phyloP scores from a whole-genome alignment of 208 protist species.

The Strigomonas oncopelti region DNA sequence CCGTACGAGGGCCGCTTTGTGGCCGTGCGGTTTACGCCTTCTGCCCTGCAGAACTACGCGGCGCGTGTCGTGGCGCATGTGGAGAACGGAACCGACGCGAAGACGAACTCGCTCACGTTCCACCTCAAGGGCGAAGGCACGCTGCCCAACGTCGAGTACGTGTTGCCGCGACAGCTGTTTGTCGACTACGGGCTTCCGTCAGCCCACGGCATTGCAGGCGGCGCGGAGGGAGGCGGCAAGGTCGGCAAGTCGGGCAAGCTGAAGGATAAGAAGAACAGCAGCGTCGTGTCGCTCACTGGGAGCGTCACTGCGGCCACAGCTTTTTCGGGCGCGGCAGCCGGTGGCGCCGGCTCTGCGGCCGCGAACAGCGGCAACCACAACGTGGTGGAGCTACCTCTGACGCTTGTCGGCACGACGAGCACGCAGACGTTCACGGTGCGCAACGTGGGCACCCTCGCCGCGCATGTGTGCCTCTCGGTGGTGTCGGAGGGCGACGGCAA shows the following conservation, averaged over 20 bases:
- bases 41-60: slow-evolving; percentile 68
- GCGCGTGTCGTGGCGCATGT: slow-evolving; percentile 90
- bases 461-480: slow-evolving; percentile 74
- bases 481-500: slow-evolving; percentile 25
- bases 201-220: not conserved
- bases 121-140: slow-evolving; percentile 91
- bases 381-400: slow-evolving; percentile 76
- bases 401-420: slow-evolving; percentile 60
- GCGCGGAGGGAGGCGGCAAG: slow-evolving; percentile 7
- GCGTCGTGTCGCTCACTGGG: not conserved
- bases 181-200: not conserved
- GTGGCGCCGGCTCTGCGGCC: no score
- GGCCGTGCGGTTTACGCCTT: slow-evolving; percentile 88
- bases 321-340: no score
- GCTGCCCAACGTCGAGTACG: slow-evolving; percentile 85
- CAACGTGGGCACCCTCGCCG: slow-evolving; percentile 86
- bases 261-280: slow-evolving; percentile 12
- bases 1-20: slow-evolving; percentile 95
- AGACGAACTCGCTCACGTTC: slow-evolving; percentile 79
- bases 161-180: slow-evolving; percentile 46
- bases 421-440: slow-evolving; percentile 59
- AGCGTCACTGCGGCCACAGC: not conserved
- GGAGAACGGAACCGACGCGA: slow-evolving; percentile 64
- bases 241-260: not conserved
- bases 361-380: not conserved